Base-by-base conservation (phyloP, 306 rosid species). In the Rosa persica region DNA sequence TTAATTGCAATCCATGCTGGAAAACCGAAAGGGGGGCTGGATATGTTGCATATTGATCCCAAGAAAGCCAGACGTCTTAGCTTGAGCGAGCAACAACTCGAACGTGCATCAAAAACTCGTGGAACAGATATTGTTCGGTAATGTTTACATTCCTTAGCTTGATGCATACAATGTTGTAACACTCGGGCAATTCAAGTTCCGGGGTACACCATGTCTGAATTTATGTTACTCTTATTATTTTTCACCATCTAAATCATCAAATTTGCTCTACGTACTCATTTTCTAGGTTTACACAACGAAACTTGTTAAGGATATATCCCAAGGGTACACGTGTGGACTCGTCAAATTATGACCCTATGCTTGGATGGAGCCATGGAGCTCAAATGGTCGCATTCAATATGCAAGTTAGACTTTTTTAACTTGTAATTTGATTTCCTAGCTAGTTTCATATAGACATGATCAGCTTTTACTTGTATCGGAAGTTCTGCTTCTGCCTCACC, bases 301-400 rank as follows among this genome's bases (percentile, higher is more conserved):
- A 89, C 72, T 80, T 95, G 86, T 83, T 95, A 43, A 89, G 99
- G 85, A 71, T 95, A 72, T 95, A 93, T 81, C 99, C 99, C 4
- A 95, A 89, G 80, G 97, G 99, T 4, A 30, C 65, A 4, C 93
- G 99, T 17, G 4, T 89, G 6, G 86, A 89, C 68, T 93, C 99
- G 9, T 95, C 97, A 51, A 95, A 95, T 74, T 95, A 87, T 69
- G 52, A 93, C 76, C 98, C 99, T 71, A 89, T 95, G 93, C 83
- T 88, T 78, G 97, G 90, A 81, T 95, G 99, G 98, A 82, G 70
- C 80, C 93, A 95, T 83, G 99, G 98, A 82, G 99, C 98, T 88
- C 99, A 95, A 86, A 95, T 95, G 99, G 98, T 95, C 69, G 99
- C 99, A 61, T 86, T 91, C 76, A 95, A 95, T 76, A 95, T 95